Evolutionary conservation across 306 rosid genomes (phyloP).

Genomic region (Fragaria nilgerrensis): DNA sequence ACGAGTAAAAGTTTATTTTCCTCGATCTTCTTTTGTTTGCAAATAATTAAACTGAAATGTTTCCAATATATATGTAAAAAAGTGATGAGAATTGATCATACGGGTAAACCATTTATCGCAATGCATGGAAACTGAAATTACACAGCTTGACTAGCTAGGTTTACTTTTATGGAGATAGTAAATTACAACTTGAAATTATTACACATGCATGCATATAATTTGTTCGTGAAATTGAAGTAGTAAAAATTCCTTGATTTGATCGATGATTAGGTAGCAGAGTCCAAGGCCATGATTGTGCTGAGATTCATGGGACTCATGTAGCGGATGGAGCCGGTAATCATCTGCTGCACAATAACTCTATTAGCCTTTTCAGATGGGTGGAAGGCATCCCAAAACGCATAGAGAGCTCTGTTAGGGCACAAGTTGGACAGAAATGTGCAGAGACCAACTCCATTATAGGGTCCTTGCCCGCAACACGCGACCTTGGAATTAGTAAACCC

Average conservation of each 20-base stretch:
- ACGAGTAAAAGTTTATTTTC: not conserved
- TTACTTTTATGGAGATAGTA: not conserved
- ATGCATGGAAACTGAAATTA: not conserved
- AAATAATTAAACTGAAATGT: not conserved
- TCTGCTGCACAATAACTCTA: constrained; percentile 48
- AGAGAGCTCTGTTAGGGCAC: constrained; percentile 51
- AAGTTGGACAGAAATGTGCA: constrained; percentile 62
- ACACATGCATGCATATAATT: not conserved
- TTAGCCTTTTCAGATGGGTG: constrained; percentile 75
- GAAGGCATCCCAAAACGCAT: constrained; percentile 78
- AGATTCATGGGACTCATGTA: constrained; percentile 79
- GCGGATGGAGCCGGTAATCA: constrained; percentile 41
- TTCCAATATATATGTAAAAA: not conserved
- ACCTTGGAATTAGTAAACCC: constrained; percentile 57
- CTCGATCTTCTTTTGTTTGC: not conserved
- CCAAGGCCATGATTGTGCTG: constrained; percentile 58
- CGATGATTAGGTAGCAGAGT: constrained; percentile 15
- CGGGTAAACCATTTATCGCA: not conserved
- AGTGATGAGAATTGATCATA: not conserved
- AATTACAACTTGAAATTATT: not conserved
- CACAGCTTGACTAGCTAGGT: not conserved
- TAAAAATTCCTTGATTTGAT: not conserved
- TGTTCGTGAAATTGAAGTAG: not conserved
- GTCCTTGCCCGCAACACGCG: constrained; percentile 90
- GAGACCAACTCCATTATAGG: constrained; percentile 70